Evolutionary conservation across 208 protist genomes (phyloP), one percentile per base, ranked within the genome.

Genomic region (Leishmania braziliensis): DNA sequence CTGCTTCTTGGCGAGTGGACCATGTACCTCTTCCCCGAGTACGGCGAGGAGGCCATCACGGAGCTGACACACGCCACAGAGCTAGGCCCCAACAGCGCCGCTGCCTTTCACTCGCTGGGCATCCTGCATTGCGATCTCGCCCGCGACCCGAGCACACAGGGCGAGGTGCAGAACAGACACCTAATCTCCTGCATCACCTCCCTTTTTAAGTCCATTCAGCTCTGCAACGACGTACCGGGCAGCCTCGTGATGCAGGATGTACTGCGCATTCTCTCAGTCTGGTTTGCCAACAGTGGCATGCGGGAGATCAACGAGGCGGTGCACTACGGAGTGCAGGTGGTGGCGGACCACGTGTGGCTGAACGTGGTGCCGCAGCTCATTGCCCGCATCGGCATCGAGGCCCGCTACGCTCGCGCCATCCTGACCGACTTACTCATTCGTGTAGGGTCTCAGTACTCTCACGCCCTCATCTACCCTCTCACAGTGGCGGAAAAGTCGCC

Each of bases 321-420:
- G 9, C 75, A 92, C 43, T 81, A 98, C 58, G 98, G 98, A 50
- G 96, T 99, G 79, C 84, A 93, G 78, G 94, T 91, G 1, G 91
- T 99, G 1, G 86, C 90, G 14, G 93, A 99, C 72, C 97, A 99
- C 78, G 99, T 99, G 20, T 99, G 99, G 99, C 87, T 99, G 10
- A 94, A 97, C 66, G 99, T 99, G n/a, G 98, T 99, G 43, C 99
- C 99, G 12, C 99, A 99, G 91, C 93, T 99, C 23, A 99, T 99
- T 79, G 99, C 99, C 14, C 93, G 99, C 51, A 99, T 99, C 79
- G 98, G 99, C 78, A 98, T 98, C 69, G 95, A 91, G 16, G 85
- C 93, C 5, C 81, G 85, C 16, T 72, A 89, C 9, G 97, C 99
- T 36, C 86, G 98, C 8, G 87, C 90, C 68, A 94, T 99, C 54